phyloP scores from a whole-genome alignment of 495 filamentous ascomycete genomes.

The Podospora comata region DNA sequence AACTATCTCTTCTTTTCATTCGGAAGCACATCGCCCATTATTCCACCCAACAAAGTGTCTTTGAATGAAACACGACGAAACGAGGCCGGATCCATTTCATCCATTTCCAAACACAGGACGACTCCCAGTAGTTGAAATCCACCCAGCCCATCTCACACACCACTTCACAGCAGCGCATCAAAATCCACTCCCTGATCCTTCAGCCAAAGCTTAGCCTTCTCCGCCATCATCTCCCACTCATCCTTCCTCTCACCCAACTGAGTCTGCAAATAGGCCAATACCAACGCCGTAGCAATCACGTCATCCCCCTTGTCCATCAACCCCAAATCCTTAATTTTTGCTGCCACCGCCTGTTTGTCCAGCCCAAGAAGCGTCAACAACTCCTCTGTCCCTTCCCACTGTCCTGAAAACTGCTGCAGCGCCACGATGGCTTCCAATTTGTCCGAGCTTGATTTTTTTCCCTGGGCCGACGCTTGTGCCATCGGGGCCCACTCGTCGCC shows the following conservation, averaged over 20 bases:
- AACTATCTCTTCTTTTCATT: no score
- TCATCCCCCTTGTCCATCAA: conserved; percentile 8
- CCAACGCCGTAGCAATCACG: conserved; percentile 48
- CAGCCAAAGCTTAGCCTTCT: conserved; percentile 49
- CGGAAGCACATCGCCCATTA: not conserved
- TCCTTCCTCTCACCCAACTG: conserved; percentile 40
- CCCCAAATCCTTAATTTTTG: not conserved
- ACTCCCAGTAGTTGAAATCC: not conserved
- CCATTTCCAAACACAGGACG: not conserved
- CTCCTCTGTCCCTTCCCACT: conserved; percentile 8
- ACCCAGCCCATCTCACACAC: not conserved
- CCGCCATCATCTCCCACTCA: conserved; percentile 56
- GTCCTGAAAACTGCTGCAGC: not conserved
- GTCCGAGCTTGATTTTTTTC: not conserved
- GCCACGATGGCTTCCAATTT: not conserved
- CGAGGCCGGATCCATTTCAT: not conserved
- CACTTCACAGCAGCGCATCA: conserved; percentile 9
- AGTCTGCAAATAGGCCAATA: conserved; percentile 47
- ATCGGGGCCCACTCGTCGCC: not conserved
- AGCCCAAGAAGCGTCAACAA: conserved; percentile 18
- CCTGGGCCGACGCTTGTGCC: no score
- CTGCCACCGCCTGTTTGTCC: conserved; percentile 6
- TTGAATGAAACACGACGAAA: not conserved
- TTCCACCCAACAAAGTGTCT: not conserved
- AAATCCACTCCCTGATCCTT: conserved; percentile 12